Percentiles rank a stretch among this genome's conserved stretches.
phyloP scores from a whole-genome alignment of 2,329 filamentous ascomycete genomes.

The Zasmidium angulare region DNA sequence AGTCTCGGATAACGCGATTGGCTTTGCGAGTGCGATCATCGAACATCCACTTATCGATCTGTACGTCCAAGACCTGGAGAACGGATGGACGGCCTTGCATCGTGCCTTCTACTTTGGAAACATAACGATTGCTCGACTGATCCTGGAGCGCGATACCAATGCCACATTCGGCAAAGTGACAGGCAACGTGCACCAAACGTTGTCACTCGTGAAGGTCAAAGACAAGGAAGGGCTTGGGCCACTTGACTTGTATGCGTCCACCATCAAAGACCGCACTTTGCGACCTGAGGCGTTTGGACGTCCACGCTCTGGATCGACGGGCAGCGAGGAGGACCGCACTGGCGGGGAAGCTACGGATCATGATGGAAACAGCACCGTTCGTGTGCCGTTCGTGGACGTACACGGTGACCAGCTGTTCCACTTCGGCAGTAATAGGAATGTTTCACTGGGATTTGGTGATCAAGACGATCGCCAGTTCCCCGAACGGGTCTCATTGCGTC shows the following conservation, averaged over 20 bases:
- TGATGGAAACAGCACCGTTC: constrained; percentile 12
- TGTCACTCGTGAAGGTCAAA: constrained; percentile 87
- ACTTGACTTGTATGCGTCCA: constrained; percentile 87
- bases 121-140: constrained; percentile 76
- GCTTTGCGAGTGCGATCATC: constrained; percentile 76
- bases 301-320: constrained; percentile 33
- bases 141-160: constrained; percentile 74
- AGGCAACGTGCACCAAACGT: constrained; percentile 60
- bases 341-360: constrained; percentile 56
- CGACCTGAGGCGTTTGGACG: constrained; percentile 39
- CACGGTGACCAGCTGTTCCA: constrained; percentile 84
- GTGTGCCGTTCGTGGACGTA: constrained; percentile 38
- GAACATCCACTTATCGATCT: constrained; percentile 82
- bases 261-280: constrained; percentile 75
- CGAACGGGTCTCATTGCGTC: constrained; percentile 73
- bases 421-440: constrained; percentile 95
- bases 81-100: constrained; percentile 93
- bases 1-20: constrained; percentile 63
- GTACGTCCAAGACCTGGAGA: constrained; percentile 84
- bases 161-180: constrained; percentile 64
- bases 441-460: constrained; percentile 90
- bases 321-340: constrained; percentile 49
- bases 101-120: constrained; percentile 89
- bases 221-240: constrained; percentile 93
- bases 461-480: constrained; percentile 93